Percentiles rank a stretch among this genome's conserved stretches.
Evolutionary conservation across 768 basidiomycete species (phyloP).

Genomic region (Auricularia heimuer): DNA sequence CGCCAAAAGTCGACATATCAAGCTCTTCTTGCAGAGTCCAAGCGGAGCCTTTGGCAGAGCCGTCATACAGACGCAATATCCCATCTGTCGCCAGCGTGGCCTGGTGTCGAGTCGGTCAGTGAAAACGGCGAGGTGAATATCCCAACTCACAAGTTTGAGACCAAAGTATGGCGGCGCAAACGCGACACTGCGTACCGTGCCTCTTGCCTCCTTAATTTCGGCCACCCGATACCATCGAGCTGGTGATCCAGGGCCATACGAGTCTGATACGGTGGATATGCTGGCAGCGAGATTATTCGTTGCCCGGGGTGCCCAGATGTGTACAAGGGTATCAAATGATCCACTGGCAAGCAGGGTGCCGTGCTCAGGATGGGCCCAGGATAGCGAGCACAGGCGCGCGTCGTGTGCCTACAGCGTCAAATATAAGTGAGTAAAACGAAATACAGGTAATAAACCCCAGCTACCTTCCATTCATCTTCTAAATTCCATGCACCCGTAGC

Average conservation of each 20-base stretch:
- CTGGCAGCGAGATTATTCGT: constrained; percentile 11
- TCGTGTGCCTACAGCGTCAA: constrained; percentile 66
- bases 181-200: constrained; percentile 76
- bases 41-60: constrained; percentile 16
- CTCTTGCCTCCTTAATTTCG: constrained; percentile 71
- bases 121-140: too few species aligned
- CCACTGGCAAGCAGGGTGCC: constrained; percentile 78
- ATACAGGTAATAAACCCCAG: constrained; percentile 10
- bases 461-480: constrained; percentile 87
- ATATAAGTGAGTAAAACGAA: background rate
- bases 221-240: constrained; percentile 64
- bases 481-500: constrained; percentile 61
- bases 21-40: background rate
- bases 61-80: constrained; percentile 81
- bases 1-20: background rate
- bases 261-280: background rate
- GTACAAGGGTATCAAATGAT: constrained; percentile 85
- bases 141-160: constrained; percentile 56
- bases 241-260: constrained; percentile 12
- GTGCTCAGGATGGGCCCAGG: constrained; percentile 91
- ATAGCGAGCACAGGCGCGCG: constrained; percentile 71
- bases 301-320: constrained; percentile 75
- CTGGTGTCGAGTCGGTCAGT: too few species aligned
- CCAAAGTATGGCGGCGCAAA: constrained; percentile 86
- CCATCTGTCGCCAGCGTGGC: constrained; percentile 76